A percentile compares a stretch with the other conserved stretches of the same genome.
These are phyloP conservation scores for Nakaseomyces bracarensis DNA, from an alignment of 1,139 yeast species.

Conservation along the genomic window DNA sequence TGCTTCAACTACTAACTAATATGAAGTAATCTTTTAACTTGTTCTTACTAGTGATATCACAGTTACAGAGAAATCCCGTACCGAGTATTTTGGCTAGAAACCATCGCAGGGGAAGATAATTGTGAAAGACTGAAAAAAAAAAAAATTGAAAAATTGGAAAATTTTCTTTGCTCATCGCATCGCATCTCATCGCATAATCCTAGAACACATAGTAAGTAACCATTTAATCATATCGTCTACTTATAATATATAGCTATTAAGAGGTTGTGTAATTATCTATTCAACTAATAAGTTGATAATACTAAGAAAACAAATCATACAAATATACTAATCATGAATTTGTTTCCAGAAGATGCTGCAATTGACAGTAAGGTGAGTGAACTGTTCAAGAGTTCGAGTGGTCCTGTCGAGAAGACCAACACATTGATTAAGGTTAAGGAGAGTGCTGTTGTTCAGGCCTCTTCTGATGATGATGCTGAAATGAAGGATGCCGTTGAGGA, in stretches of 20 bases:
- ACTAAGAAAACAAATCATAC: background rate
- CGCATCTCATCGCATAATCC: constrained; percentile 14
- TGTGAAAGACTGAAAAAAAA: too few species aligned
- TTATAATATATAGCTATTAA: too few species aligned
- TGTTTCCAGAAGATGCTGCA: constrained; percentile 4
- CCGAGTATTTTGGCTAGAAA: background rate
- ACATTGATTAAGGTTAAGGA: constrained; percentile 3
- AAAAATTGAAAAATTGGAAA: constrained; percentile 2
- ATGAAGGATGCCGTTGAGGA: constrained; percentile 6
- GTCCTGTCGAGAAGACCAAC: background rate
- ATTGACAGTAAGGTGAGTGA: constrained; percentile 1
- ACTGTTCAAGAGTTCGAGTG: constrained; percentile 5
- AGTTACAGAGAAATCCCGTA: too few species aligned
- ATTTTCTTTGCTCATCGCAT: constrained; percentile 9
- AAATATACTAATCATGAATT: background rate
- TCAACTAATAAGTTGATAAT: background rate
- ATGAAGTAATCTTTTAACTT: too few species aligned
- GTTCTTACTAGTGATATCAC: too few species aligned
- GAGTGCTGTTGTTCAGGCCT: background rate
- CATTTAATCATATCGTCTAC: too few species aligned
- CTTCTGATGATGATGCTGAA: constrained; percentile 1
- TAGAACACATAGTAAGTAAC: too few species aligned
- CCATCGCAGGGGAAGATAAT: background rate
- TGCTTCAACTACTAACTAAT: too few species aligned
- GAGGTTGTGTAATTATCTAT: too few species aligned